Evolutionary conservation across 2,329 filamentous ascomycete genomes (phyloP), one percentile per base, ranked within the genome.

Genomic region (Aspergillus caelatus): DNA sequence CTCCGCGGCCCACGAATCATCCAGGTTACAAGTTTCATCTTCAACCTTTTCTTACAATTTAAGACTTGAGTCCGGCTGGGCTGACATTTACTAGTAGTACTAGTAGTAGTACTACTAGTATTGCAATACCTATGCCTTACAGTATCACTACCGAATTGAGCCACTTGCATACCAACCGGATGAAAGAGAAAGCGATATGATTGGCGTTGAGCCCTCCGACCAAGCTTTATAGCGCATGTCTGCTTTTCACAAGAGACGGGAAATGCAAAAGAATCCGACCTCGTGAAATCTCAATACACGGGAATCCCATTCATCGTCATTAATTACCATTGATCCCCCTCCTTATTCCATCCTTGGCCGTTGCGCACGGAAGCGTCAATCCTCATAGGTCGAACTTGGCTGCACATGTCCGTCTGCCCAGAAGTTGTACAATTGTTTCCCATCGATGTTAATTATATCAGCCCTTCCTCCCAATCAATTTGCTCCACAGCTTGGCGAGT

Each of bases 171-270:
- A 41, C 4, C 23, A 32, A 55, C 34, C n/a, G 39, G 7, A 12
- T 23, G 58, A 54, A 52, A 21, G 36, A 43, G 30, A 10, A 28
- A 52, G 23, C 21, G n/a, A 6, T 19, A 8, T 65, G 34, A 67
- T 64, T 70, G 65, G 65, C 14, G 48, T 21, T 30, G 28, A 48
- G 30, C 41, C 30, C 52, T 30, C 12, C 12, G 56, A 68, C 63
- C 65, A 70, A 70, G 68, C 68, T 70, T 70, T 70, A 61, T 67
- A 58, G 65, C 56, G 41, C 34, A 39, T 19, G 34, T 28, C 54
- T 46, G 54, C 46, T 21, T 36, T 43, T n/a, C 30, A 34, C 32
- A 36, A 57, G n/a, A 30, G 39, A 26, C 26, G 26, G 26, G 26
- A 21, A 50, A 50, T 28, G 48, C n/a, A 34, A 55, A 56, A 21